A percentile compares a stretch with the other conserved stretches of the same genome.
These are phyloP conservation scores for Xylariaceae sp. DNA, from an alignment of 2,329 filamentous ascomycete genomes.

Conservation along the genomic window DNA sequence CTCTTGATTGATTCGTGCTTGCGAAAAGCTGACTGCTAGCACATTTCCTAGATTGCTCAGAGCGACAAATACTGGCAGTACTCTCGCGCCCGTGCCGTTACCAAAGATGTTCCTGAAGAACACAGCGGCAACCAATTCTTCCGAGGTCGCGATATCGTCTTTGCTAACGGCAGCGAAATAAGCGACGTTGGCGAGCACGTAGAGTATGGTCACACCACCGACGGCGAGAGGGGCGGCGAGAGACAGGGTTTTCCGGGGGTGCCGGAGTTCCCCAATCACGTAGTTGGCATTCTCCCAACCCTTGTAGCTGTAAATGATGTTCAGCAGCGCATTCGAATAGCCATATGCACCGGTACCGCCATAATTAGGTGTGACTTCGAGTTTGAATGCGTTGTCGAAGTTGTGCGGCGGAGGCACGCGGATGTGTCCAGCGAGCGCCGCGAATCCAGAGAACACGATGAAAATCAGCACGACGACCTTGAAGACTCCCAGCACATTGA, in stretches of 20 bases:
- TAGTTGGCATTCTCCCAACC: slow-evolving; percentile 64
- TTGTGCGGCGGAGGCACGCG: slow-evolving; percentile 50
- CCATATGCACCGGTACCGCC: slow-evolving; percentile 47
- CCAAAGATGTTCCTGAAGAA: slow-evolving; percentile 63
- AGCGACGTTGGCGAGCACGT: slow-evolving; percentile 61
- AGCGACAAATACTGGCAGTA: slow-evolving; percentile 54
- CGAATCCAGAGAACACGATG: slow-evolving; percentile 59
- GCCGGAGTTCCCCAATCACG: slow-evolving; percentile 54
- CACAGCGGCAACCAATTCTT: slow-evolving; percentile 56
- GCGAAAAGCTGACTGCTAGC: slow-evolving; percentile 56
- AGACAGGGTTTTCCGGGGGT: slow-evolving; percentile 50
- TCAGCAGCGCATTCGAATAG: slow-evolving; percentile 55
- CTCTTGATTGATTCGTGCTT: slow-evolving; percentile 59
- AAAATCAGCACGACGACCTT: slow-evolving; percentile 58
- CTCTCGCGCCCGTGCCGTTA: slow-evolving; percentile 44
- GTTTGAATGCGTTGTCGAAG: slow-evolving; percentile 52
- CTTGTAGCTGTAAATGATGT: slow-evolving; percentile 58
- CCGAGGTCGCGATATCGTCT: slow-evolving; percentile 51
- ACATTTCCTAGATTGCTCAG: slow-evolving; percentile 61
- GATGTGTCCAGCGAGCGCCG: slow-evolving; percentile 49
- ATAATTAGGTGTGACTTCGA: slow-evolving; percentile 41
- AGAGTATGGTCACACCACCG: slow-evolving; percentile 55
- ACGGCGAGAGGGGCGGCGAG: slow-evolving; percentile 57
- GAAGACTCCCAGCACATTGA: slow-evolving; percentile 57
- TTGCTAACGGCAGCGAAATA: slow-evolving; percentile 63